phyloP scores from a whole-genome alignment of 345 rosid genomes.

The Brassica incana region DNA sequence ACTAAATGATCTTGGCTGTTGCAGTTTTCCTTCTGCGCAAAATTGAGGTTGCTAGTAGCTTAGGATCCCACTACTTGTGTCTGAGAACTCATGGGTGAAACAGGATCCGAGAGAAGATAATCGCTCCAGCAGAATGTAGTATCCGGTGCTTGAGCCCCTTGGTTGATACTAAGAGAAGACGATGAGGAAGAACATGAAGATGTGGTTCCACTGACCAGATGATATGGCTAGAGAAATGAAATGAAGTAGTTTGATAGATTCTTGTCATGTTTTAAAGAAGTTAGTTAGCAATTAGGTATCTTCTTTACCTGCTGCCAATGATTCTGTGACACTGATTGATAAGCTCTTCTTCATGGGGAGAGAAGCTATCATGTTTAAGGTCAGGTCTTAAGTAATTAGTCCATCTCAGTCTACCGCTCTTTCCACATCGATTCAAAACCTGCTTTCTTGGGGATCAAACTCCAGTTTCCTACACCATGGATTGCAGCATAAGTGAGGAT shows the following conservation, averaged over 20 bases:
- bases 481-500: conserved; percentile 74
- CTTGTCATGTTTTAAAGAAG: conserved; percentile 5
- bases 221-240: conserved; percentile 30
- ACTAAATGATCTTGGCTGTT: conserved; percentile 5
- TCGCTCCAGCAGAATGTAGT: conserved; percentile 31
- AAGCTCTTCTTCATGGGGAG: conserved; percentile 72
- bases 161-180: conserved; percentile 45
- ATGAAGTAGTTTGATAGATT: conserved; percentile 25
- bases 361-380: conserved; percentile 76
- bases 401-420: conserved; percentile 90
- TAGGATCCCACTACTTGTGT: conserved; percentile 30
- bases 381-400: conserved; percentile 89
- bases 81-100: conserved; percentile 16
- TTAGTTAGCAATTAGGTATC: conserved; percentile 36
- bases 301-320: conserved; percentile 75
- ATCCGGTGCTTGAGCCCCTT: conserved; percentile 25
- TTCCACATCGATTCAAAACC: conserved; percentile 80
- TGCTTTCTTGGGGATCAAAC: conserved; percentile 79
- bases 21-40: background rate
- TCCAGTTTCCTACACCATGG: conserved; percentile 87
- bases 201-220: conserved; percentile 44
- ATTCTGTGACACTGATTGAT: conserved; percentile 62
- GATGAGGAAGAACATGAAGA: conserved; percentile 67
- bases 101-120: conserved; percentile 30
- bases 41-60: conserved; percentile 31